These are phyloP conservation scores for Colletotrichum zoysiae DNA, from an alignment of 2,329 filamentous ascomycete species.

Conservation along the genomic window DNA sequence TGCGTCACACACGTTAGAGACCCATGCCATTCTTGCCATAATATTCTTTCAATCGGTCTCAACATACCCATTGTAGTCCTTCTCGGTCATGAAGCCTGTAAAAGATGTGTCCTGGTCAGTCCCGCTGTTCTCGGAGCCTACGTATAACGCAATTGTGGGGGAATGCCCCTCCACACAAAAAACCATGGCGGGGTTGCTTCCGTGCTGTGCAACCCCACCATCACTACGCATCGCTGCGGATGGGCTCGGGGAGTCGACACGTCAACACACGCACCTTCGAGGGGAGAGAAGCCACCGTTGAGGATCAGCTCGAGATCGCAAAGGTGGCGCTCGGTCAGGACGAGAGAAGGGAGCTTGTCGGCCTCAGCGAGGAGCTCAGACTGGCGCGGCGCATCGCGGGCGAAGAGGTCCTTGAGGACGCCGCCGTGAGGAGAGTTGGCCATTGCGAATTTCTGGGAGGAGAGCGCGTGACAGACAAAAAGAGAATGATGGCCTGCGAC, in stretches of 20 bases:
- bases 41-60: slow-evolving; percentile 15
- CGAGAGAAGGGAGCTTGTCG: slow-evolving; percentile 85
- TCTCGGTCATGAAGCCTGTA: slow-evolving; percentile 94
- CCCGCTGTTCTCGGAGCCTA: slow-evolving; percentile 12
- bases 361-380: slow-evolving; percentile 85
- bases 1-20: slow-evolving; percentile 56
- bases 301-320: slow-evolving; percentile 98
- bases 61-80: slow-evolving; percentile 92
- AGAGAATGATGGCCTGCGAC: slow-evolving; percentile 7
- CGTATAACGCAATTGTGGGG: slow-evolving; percentile 34
- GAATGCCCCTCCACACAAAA: slow-evolving; percentile 34
- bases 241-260: slow-evolving; percentile 3
- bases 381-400: slow-evolving; percentile 88
- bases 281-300: slow-evolving; percentile 96
- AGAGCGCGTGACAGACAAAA: neutral
- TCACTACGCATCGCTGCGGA: slow-evolving; percentile 13
- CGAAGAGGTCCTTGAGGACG: slow-evolving; percentile 96
- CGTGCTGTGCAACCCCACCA: slow-evolving; percentile 41
- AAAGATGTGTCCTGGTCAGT: slow-evolving; percentile 35
- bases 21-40: neutral
- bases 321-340: slow-evolving; percentile 92
- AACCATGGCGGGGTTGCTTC: slow-evolving; percentile 36
- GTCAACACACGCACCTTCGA: slow-evolving; percentile 79
- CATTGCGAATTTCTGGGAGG: slow-evolving; percentile 59
- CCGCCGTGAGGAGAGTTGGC: slow-evolving; percentile 86